Base-by-base conservation (phyloP, 2,329 filamentous ascomycete genomes). In the Pseudogymnoascus pannorum region DNA sequence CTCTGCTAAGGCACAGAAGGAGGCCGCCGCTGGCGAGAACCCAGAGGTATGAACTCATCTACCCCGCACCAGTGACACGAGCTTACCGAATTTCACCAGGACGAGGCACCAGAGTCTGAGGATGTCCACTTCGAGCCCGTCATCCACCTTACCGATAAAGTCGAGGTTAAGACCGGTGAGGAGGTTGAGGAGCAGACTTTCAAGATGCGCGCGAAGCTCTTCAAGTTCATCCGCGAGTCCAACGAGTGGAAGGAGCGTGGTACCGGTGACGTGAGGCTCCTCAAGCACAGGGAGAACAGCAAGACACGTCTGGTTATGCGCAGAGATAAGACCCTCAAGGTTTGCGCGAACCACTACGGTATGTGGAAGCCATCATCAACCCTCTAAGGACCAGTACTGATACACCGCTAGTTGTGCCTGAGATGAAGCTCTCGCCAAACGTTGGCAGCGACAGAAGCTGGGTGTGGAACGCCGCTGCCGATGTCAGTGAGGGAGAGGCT, bases 291-390 rank as follows among this genome's bases (percentile, higher is more conserved):
- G 85, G 92, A 97, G 82, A 97, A 96, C 76, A 87, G 89, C 78
- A 97, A 97, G 88, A 96, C 92, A 63, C 87, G 94, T 71, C 82
- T 99, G 71, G 94, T 99, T 70, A 99, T 99, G 94, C 89, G 94
- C 76, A 86, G 94, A 75, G 94, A 99, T 83, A 97, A 97, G 91
- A 99, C 94, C 64, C 87, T 97, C 80, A 99, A 99, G 85, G 94
- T 99, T 78, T 99, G 94, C 87, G 94, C 94, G 75, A 99, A 99
- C 83, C 94, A 99, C 84, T 99, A 99, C 79, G 88, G 92, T 96
- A 87, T 72, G 89, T 80, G 58, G 58, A 20, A 8, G 33, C 18
- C 5, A 33, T 22, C 33, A 12, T 33, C 31, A 26, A 35, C 29
- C 33, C 31, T 24, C 6, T 36, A 57, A 22, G 40, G 61, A 20